Evolutionary conservation across 257 asterid species (phyloP), one percentile per base, ranked within the genome.

Genomic region (Ajuga chamaepitys): DNA sequence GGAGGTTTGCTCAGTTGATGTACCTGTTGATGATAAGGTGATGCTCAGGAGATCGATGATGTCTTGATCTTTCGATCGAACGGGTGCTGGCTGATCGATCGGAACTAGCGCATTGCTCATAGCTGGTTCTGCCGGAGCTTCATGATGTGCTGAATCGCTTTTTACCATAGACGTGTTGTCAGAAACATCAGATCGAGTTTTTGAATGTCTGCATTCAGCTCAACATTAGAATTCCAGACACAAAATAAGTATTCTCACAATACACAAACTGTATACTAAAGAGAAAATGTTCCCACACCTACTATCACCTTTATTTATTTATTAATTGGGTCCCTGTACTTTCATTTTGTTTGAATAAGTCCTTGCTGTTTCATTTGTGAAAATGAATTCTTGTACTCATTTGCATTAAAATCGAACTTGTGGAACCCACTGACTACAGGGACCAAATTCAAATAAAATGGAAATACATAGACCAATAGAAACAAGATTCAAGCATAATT

Each of bases 41-140:
- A 87, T 74, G 80, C 94, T 91, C 70, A 88, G 70, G 57, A 88
- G 95, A 71, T 89, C 96, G 4, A 84, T 81, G 30, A 89, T 78
- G 62, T 83, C 95, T 78, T 82, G 91, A 58, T 92, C 97, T 62
- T 81, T 73, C 1, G 90, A 63, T 45, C 48, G 78, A 16, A 64
- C 73, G 4, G 88, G 70, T 42, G 79, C 67, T 53, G 81, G 78
- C 4, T 76, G 58, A 52, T 74, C 83, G 0, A 72, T 62, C 50
- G 84, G 86, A 59, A 88, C 86, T 59, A 88, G 77, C 2, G 95
- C 97, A 28, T 79, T 88, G 82, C 82, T 78, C 71, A 50, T 62
- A 57, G 41, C 52, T 16, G 75, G 70, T 77, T 62, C 53, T 14
- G 72, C 30, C 7, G 76, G 62, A 2, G 67, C 58, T 58, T 75